These are phyloP conservation scores for Arthrobotrys sphaeroides DNA, from an alignment of 2,329 filamentous ascomycete species.

Conservation along the genomic window DNA sequence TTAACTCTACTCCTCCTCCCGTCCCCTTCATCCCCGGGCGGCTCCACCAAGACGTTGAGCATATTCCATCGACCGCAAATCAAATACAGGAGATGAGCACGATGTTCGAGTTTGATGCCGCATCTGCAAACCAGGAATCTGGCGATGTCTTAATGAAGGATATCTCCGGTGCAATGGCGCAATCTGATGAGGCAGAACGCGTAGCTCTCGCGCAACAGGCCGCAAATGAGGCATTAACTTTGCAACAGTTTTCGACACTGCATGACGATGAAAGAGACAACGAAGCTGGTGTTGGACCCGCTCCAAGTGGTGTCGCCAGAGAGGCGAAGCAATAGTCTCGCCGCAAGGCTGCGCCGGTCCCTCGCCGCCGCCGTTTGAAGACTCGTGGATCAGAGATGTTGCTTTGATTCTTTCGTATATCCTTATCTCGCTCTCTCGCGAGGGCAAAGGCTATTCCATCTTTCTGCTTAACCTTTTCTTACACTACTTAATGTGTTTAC, in stretches of 20 bases:
- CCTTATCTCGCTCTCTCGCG: neutral
- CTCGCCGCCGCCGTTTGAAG: neutral
- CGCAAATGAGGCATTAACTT: slow-evolving; percentile 42
- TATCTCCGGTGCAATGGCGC: slow-evolving; percentile 31
- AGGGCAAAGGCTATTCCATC: neutral
- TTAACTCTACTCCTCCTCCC: slow-evolving; percentile 35
- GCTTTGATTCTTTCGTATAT: too few species aligned
- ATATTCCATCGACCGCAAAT: slow-evolving; percentile 31
- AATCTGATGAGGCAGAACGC: slow-evolving; percentile 34
- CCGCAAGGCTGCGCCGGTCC: neutral
- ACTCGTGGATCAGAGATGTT: too few species aligned
- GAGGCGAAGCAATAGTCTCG: slow-evolving; percentile 10
- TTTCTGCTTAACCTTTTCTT: neutral
- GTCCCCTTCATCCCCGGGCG: slow-evolving; percentile 27
- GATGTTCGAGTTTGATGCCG: slow-evolving; percentile 51
- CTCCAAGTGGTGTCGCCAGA: slow-evolving; percentile 3
- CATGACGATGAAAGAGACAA: slow-evolving; percentile 37
- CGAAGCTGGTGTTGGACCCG: slow-evolving; percentile 10
- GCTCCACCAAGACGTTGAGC: slow-evolving; percentile 24
- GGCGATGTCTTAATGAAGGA: slow-evolving; percentile 48
- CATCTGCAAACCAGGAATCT: slow-evolving; percentile 37
- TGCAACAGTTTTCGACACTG: slow-evolving; percentile 47
- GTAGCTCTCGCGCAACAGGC: slow-evolving; percentile 39
- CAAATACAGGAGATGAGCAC: slow-evolving; percentile 51
- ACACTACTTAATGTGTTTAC: neutral